phyloP scores from a whole-genome alignment of 2,329 filamentous ascomycete species.

The Aspergillus novoparasiticus region DNA sequence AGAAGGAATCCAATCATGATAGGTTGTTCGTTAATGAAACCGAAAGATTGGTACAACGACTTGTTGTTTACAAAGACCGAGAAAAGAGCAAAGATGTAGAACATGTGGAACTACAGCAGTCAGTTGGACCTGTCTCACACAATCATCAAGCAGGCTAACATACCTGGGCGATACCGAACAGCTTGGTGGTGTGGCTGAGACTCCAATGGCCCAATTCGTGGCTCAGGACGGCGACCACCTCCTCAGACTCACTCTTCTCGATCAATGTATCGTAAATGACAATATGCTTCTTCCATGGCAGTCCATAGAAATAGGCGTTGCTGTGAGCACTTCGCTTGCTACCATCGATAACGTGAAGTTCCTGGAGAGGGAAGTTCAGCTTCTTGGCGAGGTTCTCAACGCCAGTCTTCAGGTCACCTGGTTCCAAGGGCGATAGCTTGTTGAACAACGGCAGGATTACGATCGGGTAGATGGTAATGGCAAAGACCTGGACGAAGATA shows the following conservation, averaged over 20 bases:
- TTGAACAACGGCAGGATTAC: conserved; percentile 96
- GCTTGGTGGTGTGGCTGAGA: conserved; percentile 87
- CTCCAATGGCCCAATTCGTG: conserved; percentile 98
- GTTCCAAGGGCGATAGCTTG: conserved; percentile 89
- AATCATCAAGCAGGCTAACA: conserved; percentile 20
- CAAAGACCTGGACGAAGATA: conserved; percentile 85
- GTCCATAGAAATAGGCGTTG: conserved; percentile 94
- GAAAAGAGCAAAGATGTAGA: conserved; percentile 96
- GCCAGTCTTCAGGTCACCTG: conserved; percentile 81
- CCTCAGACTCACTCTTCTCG: conserved; percentile 87
- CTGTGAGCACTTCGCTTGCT: conserved; percentile 86
- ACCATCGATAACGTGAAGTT: conserved; percentile 92
- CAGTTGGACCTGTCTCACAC: conserved; percentile 7
- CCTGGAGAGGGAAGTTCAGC: conserved; percentile 87
- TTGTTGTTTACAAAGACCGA: conserved; percentile 96
- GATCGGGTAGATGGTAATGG: conserved; percentile 94
- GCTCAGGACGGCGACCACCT: conserved; percentile 91
- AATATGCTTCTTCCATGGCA: conserved; percentile 99
- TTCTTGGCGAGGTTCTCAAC: conserved; percentile 82
- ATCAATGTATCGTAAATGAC: conserved; percentile 98
- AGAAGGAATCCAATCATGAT: conserved; percentile 97
- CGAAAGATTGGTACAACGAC: conserved; percentile 88
- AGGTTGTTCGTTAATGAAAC: conserved; percentile 78
- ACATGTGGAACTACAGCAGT: conserved; percentile 72
- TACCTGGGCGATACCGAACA: conserved; percentile 85